Evolutionary conservation across 2,329 filamentous ascomycete species (phyloP), one percentile per base, ranked within the genome.

Genomic region (Talaromyces sp.): DNA sequence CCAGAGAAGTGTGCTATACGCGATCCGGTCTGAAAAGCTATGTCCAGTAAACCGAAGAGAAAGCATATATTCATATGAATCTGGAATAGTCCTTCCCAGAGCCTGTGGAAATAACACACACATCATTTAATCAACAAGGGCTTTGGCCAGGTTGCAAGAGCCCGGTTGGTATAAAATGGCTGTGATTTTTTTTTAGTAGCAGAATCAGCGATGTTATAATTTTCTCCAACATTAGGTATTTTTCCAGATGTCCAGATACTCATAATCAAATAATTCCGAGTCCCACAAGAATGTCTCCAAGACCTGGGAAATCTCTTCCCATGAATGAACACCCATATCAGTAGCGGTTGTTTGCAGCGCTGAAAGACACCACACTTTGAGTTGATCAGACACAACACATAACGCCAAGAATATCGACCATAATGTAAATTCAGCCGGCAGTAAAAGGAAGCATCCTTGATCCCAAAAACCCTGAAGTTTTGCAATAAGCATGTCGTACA

Each of bases 241-340:
- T 10, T 43, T 32, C 58, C 58, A 59, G 14, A 59, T 59, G 11
- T 51, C 52, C 14, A 27, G 13, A 56, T 50, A 50, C 41, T 43
- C 27, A n/a, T 21, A 50, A 8, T 9, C 41, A 56, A 55, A 32
- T 8, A 56, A 31, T 8, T 14, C 27, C 6, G 46, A 27, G 26
- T 59, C 52, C 58, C 58, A 59, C 43, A 59, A 24, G 19, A 56
- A 56, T n/a, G 11, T 14, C 31, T 59, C 43, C 35, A 59, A 51
- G 21, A 50, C 41, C 7, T 11, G 3, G 13, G 55, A 17, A 27
- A 51, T 14, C n/a, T 29, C n/a, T 24, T 26, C 24, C 58, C 58
- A 59, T 4, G 54, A 21, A 19, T 26, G 26, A 14, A 59, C 32
- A 14, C 21, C 13, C 24, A 59, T 55, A 24, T 9, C 14, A 11